Evolutionary conservation across 2,329 filamentous ascomycete genomes (phyloP), one percentile per base, ranked within the genome.

Genomic region (Colletotrichum sansevieriae): DNA sequence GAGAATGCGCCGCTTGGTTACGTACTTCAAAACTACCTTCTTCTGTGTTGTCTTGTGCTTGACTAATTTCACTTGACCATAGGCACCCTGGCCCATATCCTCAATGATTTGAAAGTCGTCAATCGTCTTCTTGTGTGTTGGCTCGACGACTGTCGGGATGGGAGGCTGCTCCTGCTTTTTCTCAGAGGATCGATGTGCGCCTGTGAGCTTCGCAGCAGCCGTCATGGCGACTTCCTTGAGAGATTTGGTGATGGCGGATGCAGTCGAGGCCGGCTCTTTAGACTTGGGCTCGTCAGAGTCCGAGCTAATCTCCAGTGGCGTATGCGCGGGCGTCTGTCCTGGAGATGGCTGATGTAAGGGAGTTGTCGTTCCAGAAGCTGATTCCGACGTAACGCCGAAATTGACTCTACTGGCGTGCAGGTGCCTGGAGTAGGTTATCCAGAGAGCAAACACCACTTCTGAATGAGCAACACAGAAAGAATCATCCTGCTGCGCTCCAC

Each of bases 11-110:
- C 93, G 90, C 82, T 99, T 99, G 5, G 96, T 98, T 57, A 99
- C 96, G 78, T 97, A 99, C 79, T 99, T 99, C 76, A 99, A 87
- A 20, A 99, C 95, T 71, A 97, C 92, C 80, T 97, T 97, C 77
- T 91, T 92, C 60, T 88, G 89, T 59, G 87, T 89, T 74, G 90
- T 89, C 81, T 95, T 97, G 82, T 96, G 92, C 35, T 95, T 90
- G 60, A 93, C 95, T 55, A 99, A 87, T 79, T 99, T 99, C 67
- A 99, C 96, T 80, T 99, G 95, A 2, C 96, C 96, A 77, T 99
- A 99, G 1, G 96, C 96, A 46, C 96, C 96, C 81, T 98, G 94
- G 4, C 96, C 96, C 95, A 99, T 98, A 70, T 99, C 96, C 80
- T 99, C 96, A 12, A 99, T 84, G 69, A 99, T 95, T 47, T 91